Evolutionary conservation across 352 stramenopile species (phyloP).

Genomic region (Phytopythium cucurbitacearum): DNA sequence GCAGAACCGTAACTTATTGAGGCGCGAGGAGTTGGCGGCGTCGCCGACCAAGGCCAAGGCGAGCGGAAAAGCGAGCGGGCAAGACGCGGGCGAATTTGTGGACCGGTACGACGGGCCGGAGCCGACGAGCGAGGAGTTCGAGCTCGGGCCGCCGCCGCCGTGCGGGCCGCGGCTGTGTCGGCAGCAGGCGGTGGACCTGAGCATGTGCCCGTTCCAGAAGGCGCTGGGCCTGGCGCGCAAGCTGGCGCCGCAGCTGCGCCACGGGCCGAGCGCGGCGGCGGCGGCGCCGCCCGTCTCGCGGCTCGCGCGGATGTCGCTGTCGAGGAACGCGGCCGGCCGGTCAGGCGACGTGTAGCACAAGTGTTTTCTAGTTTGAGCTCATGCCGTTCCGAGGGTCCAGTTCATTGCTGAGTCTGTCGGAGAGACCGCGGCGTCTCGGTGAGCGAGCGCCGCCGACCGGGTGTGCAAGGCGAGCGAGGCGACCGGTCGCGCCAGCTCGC

Average conservation of each 20-base stretch:
- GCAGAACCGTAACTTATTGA: slow-evolving; percentile 9
- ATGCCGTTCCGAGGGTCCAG: background rate
- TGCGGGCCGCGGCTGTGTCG: slow-evolving; percentile 24
- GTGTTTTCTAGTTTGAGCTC: slow-evolving; percentile 1
- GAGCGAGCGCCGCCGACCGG: too few relatives aligned
- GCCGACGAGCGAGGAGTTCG: slow-evolving; percentile 15
- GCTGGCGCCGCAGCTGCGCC: background rate
- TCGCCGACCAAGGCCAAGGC: too few relatives aligned
- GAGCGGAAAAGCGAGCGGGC: background rate
- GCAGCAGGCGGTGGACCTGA: slow-evolving; percentile 34
- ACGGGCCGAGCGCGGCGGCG: background rate
- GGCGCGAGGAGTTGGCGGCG: background rate
- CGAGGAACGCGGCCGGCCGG: slow-evolving; percentile 1
- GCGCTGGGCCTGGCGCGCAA: slow-evolving; percentile 2
- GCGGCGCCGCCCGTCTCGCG: slow-evolving; percentile 1
- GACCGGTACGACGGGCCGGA: background rate
- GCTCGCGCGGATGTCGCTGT: slow-evolving; percentile 5
- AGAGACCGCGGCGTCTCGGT: too few relatives aligned
- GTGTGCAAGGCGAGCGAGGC: too few relatives aligned
- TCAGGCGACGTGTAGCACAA: slow-evolving; percentile 11
- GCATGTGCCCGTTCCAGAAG: slow-evolving; percentile 8
- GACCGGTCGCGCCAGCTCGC: too few relatives aligned
- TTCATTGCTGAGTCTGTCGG: background rate
- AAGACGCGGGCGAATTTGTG: too few relatives aligned
- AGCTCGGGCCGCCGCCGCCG: slow-evolving; percentile 27